A percentile compares a stretch with the other conserved stretches of the same genome.
phyloP scores from a whole-genome alignment of 1,284 basidiomycete species.

The Megacollybia platyphylla region DNA sequence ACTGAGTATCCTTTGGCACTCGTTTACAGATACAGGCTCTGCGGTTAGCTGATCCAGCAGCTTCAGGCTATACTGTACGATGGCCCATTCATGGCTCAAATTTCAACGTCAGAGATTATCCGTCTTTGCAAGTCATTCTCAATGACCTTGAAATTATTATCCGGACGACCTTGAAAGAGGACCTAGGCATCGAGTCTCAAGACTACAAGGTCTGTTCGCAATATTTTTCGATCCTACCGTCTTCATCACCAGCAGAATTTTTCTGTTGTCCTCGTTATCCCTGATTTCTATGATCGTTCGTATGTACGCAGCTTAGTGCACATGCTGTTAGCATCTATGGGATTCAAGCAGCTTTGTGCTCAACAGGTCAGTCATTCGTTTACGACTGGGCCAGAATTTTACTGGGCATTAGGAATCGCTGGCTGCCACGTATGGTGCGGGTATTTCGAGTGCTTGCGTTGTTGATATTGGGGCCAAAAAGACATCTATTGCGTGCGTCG shows the following conservation, averaged over 20 bases:
- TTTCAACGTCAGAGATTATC: slow-evolving; percentile 75
- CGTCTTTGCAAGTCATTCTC: slow-evolving; percentile 53
- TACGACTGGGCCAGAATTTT: not conserved
- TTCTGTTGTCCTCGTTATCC: slow-evolving; percentile 83
- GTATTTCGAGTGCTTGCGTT: slow-evolving; percentile 89
- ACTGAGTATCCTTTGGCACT: slow-evolving; percentile 2
- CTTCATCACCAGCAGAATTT: slow-evolving; percentile 43
- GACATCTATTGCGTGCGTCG: slow-evolving; percentile 87
- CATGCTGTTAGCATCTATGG: slow-evolving; percentile 71
- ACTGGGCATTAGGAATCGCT: slow-evolving; percentile 63
- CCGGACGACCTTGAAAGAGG: slow-evolving; percentile 44
- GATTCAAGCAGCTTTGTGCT: slow-evolving; percentile 83
- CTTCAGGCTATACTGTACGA: slow-evolving; percentile 54
- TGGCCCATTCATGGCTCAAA: slow-evolving; percentile 70
- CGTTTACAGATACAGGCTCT: slow-evolving; percentile 40
- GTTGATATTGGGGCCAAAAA: slow-evolving; percentile 86
- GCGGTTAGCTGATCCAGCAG: slow-evolving; percentile 54
- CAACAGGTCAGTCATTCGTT: slow-evolving; percentile 56
- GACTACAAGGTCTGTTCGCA: slow-evolving; percentile 46
- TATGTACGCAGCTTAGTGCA: slow-evolving; percentile 78
- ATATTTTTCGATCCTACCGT: not conserved
- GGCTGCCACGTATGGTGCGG: slow-evolving; percentile 91
- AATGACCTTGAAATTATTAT: slow-evolving; percentile 73
- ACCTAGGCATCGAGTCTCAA: slow-evolving; percentile 41
- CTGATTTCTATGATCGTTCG: slow-evolving; percentile 80